Base-by-base conservation (phyloP, 2,329 filamentous ascomycete species). In the Hymenotorrendiella dingleyae region DNA sequence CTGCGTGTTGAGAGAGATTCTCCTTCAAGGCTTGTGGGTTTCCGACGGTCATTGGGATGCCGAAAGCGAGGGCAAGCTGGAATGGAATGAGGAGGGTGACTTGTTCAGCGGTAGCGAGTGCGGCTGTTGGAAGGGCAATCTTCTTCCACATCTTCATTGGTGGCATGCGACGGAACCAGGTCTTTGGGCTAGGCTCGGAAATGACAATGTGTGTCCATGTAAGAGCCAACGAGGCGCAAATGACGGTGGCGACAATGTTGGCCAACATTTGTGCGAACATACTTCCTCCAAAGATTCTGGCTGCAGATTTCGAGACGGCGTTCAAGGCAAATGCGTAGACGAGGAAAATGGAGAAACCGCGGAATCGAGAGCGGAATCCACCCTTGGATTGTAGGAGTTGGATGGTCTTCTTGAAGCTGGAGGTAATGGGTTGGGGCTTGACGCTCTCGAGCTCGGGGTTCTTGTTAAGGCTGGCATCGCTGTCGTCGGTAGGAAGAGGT, bases 121-220 rank as follows among this genome's bases (percentile, higher is more conserved):
- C 68, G 30, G 80, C 70, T 16, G 84, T 76, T 17, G 89, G 84
- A 36, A 80, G 62, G 48, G 78, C 81, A 49, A 88, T 81, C 45
- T 84, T 80, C 57, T 77, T 72, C 68, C 83, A 84, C 39, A 78
- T 72, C 58, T 71, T 72, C 54, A 80, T 77, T 34, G 78, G 66
- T 12, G 84, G 82, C 39, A 94, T 73, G 44, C 87, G 47, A 14
- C 50, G 50, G 66, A 75, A 85, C 70, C 83, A 88, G 54, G 67
- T 68, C 61, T 76, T 74, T 36, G 70, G 59, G 43, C 76, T 82
- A 4, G 80, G 78, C 40, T 78, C 71, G 2, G 86, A 82, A 59
- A 96, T 89, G 61, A 94, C 78, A 56, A 86, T 82, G 63, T 95
- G 88, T 3, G 89, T 86, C 88, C 89, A 95, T 40, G 79, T 75